Evolutionary conservation across 805 yeast genomes (phyloP).

Genomic region (Saturnispora zaruensis): DNA sequence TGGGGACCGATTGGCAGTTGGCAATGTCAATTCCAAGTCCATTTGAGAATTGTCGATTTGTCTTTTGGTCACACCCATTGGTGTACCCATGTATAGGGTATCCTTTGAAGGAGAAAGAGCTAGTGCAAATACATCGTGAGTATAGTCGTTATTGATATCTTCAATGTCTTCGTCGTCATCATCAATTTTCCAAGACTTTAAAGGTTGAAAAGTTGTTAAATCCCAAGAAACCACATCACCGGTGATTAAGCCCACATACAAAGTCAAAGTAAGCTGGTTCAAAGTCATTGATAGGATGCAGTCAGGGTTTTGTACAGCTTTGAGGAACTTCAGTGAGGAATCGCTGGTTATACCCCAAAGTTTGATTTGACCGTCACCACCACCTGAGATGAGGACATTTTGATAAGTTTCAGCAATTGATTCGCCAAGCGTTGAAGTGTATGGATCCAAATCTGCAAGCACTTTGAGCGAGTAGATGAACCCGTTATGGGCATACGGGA

Average conservation of each 20-base stretch:
- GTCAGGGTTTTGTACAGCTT: conserved; percentile 51
- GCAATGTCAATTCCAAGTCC: not conserved
- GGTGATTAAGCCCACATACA: conserved; percentile 74
- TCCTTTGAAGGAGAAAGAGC: conserved; percentile 34
- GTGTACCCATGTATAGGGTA: conserved; percentile 52
- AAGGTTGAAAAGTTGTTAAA: conserved; percentile 65
- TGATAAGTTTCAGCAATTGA: conserved; percentile 22
- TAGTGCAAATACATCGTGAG: conserved; percentile 48
- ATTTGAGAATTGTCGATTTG: not conserved
- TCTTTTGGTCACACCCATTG: conserved; percentile 22
- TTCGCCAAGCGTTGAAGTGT: conserved; percentile 17
- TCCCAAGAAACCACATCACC: conserved; percentile 84
- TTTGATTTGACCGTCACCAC: conserved; percentile 87
- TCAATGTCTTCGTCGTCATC: conserved; percentile 28
- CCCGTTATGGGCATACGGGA: conserved; percentile 85
- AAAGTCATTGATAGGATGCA: conserved; percentile 61
- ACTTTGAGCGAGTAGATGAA: conserved; percentile 66
- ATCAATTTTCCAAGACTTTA: conserved; percentile 35
- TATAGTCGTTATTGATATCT: conserved; percentile 21
- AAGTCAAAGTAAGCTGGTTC: conserved; percentile 45
- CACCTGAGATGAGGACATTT: conserved; percentile 54
- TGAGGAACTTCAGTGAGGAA: conserved; percentile 20
- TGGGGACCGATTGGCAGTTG: not conserved
- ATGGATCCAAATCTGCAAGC: conserved; percentile 19
- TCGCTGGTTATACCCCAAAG: conserved; percentile 51